Evolutionary conservation across 116 monocot species (phyloP).

Genomic region (Zostera marina): DNA sequence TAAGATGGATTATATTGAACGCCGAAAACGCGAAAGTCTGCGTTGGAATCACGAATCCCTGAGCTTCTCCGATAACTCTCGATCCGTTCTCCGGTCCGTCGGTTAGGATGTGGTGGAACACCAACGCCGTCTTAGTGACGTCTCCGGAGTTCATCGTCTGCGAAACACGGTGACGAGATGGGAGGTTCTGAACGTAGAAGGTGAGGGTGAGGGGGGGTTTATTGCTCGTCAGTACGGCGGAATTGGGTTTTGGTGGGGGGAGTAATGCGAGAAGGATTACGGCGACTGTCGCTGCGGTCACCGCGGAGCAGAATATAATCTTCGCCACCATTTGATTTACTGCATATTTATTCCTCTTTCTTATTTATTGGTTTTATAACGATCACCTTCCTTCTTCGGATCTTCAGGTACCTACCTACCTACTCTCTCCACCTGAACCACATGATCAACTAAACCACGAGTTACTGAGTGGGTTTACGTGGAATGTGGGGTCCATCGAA

Average conservation of each 20-base stretch:
- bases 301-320: slow-evolving; percentile 50
- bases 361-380: too few species aligned
- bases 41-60: slow-evolving; percentile 35
- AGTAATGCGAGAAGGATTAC: slow-evolving; percentile 54
- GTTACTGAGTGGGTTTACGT: too few species aligned
- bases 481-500: too few species aligned
- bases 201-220: slow-evolving; percentile 19
- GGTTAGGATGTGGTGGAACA: slow-evolving; percentile 50
- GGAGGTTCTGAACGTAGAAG: slow-evolving; percentile 38
- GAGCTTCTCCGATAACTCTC: slow-evolving; percentile 28
- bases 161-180: neutral
- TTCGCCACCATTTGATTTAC: slow-evolving; percentile 31
- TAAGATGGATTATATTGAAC: slow-evolving; percentile 54
- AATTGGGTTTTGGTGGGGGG: slow-evolving; percentile 14
- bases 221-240: slow-evolving; percentile 5
- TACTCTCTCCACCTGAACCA: too few species aligned
- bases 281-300: slow-evolving; percentile 40
- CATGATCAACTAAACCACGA: too few species aligned
- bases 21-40: slow-evolving; percentile 14
- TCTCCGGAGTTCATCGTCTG: too few species aligned
- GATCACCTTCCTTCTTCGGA: too few species aligned
- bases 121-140: slow-evolving; percentile 9
- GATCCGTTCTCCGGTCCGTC: slow-evolving; percentile 26
- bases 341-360: neutral
- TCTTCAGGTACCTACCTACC: too few species aligned